Evolutionary conservation across 768 basidiomycete genomes (phyloP), one percentile per base, ranked within the genome.

Genomic region (Leccinum fibrillosum): DNA sequence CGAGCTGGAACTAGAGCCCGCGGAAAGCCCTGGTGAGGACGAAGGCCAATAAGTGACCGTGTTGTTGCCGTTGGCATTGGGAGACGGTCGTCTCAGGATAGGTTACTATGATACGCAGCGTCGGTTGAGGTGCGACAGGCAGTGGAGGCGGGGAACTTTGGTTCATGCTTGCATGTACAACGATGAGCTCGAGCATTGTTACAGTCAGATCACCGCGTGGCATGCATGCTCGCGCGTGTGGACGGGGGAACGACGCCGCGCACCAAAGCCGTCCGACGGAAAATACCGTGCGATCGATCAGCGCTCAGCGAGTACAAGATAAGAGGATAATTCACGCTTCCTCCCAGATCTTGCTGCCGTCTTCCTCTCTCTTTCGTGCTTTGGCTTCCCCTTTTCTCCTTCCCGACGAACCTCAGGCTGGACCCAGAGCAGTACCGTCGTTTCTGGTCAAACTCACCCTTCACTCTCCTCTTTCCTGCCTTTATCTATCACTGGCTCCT

Each of bases 181-280:
- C 73, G 49, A 89, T 70, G n/a, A 90, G 70, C 30, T 81, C 74
- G 1, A 88, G 88, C 88, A 90, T 90, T 12, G 87, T 89, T 89
- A 54, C 88, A 88, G 19, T 58, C 8, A 15, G 47, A 45, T 39
- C 3, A 17, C 23, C 19, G 32, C 13, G 52, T 19, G 30, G 26
- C 26, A 26, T 4, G 32, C 17, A 12, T 32, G n/a, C 6, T 13
- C 10, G 21, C 17, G 23, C 32, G 54, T 34, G 37, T 42, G 44
- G 12, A 3, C 19, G 44, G 8, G 30, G 19, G 19, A n/a, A 44
- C 30, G 3, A 19, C 30, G 15, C 23, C 21, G 13, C 21, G 28
- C n/a, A 5, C 11, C 2, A 49, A 56, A n/a, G 19, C 3, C 45
- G 30, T 28, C 37, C 12, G 32, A 34, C 32, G 32, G 32, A 12